Percentiles rank a stretch among this genome's conserved stretches.
These are phyloP conservation scores for Yamadazyma sp. DNA, from an alignment of 805 yeast species.

Conservation along the genomic window DNA sequence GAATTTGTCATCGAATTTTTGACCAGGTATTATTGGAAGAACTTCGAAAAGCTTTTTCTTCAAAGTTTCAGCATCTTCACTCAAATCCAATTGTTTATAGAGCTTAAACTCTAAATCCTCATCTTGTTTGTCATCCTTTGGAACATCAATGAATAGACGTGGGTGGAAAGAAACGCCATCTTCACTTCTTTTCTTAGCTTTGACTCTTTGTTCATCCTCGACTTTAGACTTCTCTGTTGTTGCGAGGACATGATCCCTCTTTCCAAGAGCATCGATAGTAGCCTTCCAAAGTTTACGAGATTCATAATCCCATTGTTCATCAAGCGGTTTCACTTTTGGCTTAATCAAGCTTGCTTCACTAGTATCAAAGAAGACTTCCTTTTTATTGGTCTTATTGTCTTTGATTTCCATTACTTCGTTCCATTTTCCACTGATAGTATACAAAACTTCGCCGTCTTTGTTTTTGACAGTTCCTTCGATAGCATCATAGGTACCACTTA, in stretches of 20 bases:
- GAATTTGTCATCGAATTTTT: conserved; percentile 60
- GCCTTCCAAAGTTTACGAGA: conserved; percentile 80
- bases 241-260: conserved; percentile 76
- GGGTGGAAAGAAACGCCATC: conserved; percentile 82
- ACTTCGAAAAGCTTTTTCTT: conserved; percentile 55
- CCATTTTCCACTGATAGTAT: conserved; percentile 87
- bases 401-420: conserved; percentile 76
- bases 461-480: conserved; percentile 69
- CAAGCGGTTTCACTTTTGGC: conserved; percentile 75
- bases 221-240: conserved; percentile 85
- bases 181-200: conserved; percentile 70
- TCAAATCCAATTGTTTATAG: conserved; percentile 5
- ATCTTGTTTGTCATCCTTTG: conserved; percentile 4
- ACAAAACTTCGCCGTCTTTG: conserved; percentile 49
- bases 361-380: conserved; percentile 46
- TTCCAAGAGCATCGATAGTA: conserved; percentile 77
- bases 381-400: conserved; percentile 41
- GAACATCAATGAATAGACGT: conserved; percentile 48
- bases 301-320: conserved; percentile 78
- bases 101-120: conserved; percentile 8
- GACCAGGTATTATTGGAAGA: conserved; percentile 85
- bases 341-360: conserved; percentile 45
- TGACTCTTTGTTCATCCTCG: conserved; percentile 79
- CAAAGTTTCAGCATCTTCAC: conserved; percentile 22
- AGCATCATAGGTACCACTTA: conserved; percentile 87